These are phyloP conservation scores for Domatiomyces globalis DNA, from an alignment of 2,329 filamentous ascomycete species.

Conservation along the genomic window DNA sequence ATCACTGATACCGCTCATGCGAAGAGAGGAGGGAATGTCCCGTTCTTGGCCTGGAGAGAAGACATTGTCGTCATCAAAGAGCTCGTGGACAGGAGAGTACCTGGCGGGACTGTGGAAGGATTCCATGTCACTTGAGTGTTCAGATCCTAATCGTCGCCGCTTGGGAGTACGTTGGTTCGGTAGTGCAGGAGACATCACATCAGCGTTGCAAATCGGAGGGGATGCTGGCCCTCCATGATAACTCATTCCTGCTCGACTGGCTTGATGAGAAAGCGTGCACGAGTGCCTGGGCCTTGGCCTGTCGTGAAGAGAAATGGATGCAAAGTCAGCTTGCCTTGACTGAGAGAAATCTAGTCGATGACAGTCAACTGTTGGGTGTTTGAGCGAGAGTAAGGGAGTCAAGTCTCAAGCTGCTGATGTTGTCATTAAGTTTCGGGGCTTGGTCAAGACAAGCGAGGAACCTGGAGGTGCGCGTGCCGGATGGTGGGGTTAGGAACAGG, in stretches of 20 bases:
- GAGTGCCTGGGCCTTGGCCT: not conserved
- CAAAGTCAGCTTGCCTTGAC: not conserved
- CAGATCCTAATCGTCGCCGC: not conserved
- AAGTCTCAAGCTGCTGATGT: not conserved
- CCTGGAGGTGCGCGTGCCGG: not conserved
- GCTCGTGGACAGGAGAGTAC: not conserved
- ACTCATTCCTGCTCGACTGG: not conserved
- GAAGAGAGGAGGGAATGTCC: not conserved
- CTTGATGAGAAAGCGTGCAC: not conserved
- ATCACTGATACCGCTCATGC: not conserved
- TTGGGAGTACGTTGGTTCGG: not conserved
- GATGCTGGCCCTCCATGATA: not conserved
- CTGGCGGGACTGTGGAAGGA: not conserved
- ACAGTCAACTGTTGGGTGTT: not conserved
- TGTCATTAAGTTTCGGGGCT: not conserved
- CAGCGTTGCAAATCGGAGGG: not conserved
- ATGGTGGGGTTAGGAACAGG: not conserved
- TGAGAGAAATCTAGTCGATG: not conserved
- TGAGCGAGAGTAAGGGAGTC: not conserved
- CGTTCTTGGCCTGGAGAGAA: not conserved
- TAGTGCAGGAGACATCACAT: not conserved
- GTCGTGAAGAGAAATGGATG: not conserved
- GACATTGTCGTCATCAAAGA: not conserved
- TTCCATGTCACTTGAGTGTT: not conserved
- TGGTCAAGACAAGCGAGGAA: not conserved